Evolutionary conservation across 129 eudicot genomes (phyloP), one percentile per base, ranked within the genome.

Genomic region (Centella asiatica): DNA sequence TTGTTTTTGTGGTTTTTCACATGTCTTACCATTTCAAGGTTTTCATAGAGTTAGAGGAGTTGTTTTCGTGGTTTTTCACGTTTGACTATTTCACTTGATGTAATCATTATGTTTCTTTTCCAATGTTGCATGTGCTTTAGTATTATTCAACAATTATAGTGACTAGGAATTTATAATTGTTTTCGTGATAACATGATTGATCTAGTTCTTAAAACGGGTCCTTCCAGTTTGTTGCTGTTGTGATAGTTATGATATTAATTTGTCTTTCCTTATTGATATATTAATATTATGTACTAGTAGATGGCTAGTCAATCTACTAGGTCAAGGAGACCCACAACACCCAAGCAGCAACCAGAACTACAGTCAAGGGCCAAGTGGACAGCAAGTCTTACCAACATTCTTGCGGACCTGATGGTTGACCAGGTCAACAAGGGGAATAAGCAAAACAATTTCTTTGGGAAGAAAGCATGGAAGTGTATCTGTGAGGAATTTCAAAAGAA

Each of bases 311-410:
- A 81, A 29, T 26, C 78, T n/a, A 65, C 81, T 6, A 80, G 88
- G 66, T 68, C 62, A 28, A 59, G 72, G 65, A 77, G 59, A 46
- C 63, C 56, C 40, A 62, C 62, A 50, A 47, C 62, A 27, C 47
- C 46, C 19, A 51, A 20, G 66, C 75, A 49, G 61, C 77, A 51
- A 54, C 62, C 62, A 46, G 80, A 77, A 55, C 69, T 65, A 49
- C 83, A 67, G 64, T 18, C 73, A 12, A 79, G 87, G 72, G 87
- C 87, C 10, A 81, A 74, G 57, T 81, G 87, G 87, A 81, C 87
- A 53, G 14, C 72, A 18, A 7, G 73, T 20, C 76, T 81, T 24
- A 81, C 83, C 6, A 74, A 64, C 63, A 46, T 70, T 1, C 70
- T 77, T 57, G 83, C 53, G 1, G 80, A 78, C 26, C 68, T 75